Percentiles rank a stretch among this genome's conserved stretches.
phyloP scores from a whole-genome alignment of 371 early-diverging fungal species.

The Lichtheimia hyalospora region DNA sequence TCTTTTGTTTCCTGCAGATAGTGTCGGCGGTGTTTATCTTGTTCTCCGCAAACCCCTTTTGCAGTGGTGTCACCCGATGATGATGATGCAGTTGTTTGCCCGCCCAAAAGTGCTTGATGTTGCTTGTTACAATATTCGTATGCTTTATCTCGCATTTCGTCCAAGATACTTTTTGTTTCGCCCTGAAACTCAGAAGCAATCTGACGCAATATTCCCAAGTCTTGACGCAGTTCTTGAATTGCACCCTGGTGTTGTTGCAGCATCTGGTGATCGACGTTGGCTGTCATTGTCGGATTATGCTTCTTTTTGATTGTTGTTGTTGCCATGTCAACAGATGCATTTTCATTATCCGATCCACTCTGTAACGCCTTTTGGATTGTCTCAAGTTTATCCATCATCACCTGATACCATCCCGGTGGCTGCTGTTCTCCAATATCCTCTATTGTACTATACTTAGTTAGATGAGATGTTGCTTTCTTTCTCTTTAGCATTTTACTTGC shows the following conservation, averaged over 20 bases:
- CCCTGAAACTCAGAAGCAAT: slow-evolving; percentile 41
- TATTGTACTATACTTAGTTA: background rate
- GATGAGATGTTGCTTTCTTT: no score
- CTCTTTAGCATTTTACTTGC: background rate
- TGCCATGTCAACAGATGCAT: background rate
- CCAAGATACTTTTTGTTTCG: slow-evolving; percentile 33
- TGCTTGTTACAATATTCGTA: background rate
- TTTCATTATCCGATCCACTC: background rate
- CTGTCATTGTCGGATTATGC: slow-evolving; percentile 4
- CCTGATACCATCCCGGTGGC: background rate
- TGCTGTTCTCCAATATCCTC: background rate
- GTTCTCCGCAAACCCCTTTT: no score
- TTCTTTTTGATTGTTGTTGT: background rate
- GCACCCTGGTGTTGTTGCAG: slow-evolving; percentile 41
- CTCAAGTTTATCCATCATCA: slow-evolving; percentile 2
- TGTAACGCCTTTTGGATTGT: background rate
- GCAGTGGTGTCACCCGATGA: slow-evolving; percentile 10
- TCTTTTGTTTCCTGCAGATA: slow-evolving; percentile 63
- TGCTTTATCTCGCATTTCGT: slow-evolving; percentile 8
- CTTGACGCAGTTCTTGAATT: slow-evolving; percentile 46
- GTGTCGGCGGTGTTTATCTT: slow-evolving; percentile 22
- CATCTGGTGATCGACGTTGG: slow-evolving; percentile 13
- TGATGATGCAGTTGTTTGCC: slow-evolving; percentile 4
- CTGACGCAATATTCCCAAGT: slow-evolving; percentile 54
- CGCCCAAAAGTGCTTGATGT: background rate